These are phyloP conservation scores for Candida oleophila DNA, from an alignment of 805 yeast species.

Conservation along the genomic window DNA sequence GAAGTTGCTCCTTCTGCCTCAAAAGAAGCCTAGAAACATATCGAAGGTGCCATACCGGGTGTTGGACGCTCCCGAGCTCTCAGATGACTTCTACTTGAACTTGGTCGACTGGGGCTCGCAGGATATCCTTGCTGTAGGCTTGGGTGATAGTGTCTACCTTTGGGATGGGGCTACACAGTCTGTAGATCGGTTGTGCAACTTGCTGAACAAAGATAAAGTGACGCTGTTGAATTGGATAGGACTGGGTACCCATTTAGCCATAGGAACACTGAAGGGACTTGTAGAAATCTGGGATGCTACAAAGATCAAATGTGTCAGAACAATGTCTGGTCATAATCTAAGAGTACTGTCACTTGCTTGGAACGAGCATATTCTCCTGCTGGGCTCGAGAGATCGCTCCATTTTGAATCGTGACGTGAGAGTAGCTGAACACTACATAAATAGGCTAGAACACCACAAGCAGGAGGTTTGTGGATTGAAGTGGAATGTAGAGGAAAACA, in stretches of 20 bases:
- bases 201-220: constrained; percentile 65
- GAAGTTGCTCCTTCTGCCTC: constrained; percentile 74
- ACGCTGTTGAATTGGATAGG: constrained; percentile 93
- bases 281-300: constrained; percentile 96
- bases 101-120: constrained; percentile 94
- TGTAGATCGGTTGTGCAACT: constrained; percentile 76
- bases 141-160: constrained; percentile 82
- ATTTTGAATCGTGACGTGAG: constrained; percentile 92
- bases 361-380: constrained; percentile 85
- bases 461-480: constrained; percentile 96
- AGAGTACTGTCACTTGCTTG: constrained; percentile 89
- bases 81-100: constrained; percentile 90
- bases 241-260: constrained; percentile 89
- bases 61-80: constrained; percentile 91
- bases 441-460: constrained; percentile 68
- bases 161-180: constrained; percentile 88
- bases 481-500: constrained; percentile 91
- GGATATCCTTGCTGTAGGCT: constrained; percentile 85
- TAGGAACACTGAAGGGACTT: constrained; percentile 82
- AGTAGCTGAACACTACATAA: constrained; percentile 75
- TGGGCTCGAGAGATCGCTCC: constrained; percentile 84
- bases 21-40: constrained; percentile 73
- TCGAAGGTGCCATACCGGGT: constrained; percentile 89
- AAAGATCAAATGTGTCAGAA: constrained; percentile 75
- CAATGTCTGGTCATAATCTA: constrained; percentile 87